phyloP scores from a whole-genome alignment of 441 rosid species.

The Sinapis alba region DNA sequence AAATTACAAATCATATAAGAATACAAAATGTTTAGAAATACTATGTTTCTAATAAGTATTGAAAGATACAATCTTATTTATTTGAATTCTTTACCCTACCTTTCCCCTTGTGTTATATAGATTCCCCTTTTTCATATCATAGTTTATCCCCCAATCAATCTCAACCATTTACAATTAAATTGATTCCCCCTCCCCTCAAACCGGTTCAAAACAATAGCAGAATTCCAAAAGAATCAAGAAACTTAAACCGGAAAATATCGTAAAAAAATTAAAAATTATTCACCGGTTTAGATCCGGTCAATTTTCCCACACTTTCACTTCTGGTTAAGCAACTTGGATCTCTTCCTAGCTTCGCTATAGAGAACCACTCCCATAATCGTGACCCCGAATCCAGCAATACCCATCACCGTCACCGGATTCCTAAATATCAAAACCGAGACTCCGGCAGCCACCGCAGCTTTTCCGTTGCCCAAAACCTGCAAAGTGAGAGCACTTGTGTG shows the following conservation, averaged over 20 bases:
- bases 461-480: constrained; percentile 95
- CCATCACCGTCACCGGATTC: constrained; percentile 96
- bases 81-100: constrained; percentile 9
- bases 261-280: constrained; percentile 18
- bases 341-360: constrained; percentile 98
- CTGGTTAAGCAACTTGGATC: constrained; percentile 77
- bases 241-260: constrained; percentile 22
- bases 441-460: constrained; percentile 94
- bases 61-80: constrained; percentile 21
- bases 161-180: constrained; percentile 34
- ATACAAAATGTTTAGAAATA: neutral
- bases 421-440: constrained; percentile 91
- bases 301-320: constrained; percentile 35
- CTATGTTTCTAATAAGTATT: neutral
- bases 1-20: neutral
- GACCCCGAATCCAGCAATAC: constrained; percentile 83
- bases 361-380: constrained; percentile 97
- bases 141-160: constrained; percentile 22
- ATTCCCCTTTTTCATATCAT: neutral
- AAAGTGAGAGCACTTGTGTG: constrained; percentile 96
- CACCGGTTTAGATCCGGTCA: constrained; percentile 23
- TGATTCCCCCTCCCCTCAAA: constrained; percentile 48
- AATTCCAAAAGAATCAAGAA: constrained; percentile 37
- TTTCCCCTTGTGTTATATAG: constrained; percentile 24
- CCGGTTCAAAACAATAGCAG: constrained; percentile 38